Base-by-base conservation (phyloP, 2,329 filamentous ascomycete species). In the Claviceps pusilla region DNA sequence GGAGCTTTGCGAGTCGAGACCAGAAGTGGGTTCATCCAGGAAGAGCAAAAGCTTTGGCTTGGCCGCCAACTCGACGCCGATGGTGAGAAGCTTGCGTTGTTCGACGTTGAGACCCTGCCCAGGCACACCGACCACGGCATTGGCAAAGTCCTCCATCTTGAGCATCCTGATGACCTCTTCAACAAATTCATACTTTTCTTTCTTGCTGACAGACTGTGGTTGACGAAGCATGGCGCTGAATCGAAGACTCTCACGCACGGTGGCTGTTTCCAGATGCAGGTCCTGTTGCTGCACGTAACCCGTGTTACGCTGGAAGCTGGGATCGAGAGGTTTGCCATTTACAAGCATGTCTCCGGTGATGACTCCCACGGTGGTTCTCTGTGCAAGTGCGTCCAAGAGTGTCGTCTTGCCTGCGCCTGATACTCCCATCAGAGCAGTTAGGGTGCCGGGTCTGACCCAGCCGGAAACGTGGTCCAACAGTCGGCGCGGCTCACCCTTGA, bases 391-490 rank as follows among this genome's bases (percentile, higher is more conserved):
- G 53, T 73, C 71, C 1, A 73, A 61, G 6, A 73, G 65, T 0
- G 71, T 73, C 1, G 71, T 73, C 59, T 73, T 73, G 0, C 71
- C 71, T 0, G 71, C 71, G 31, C 71, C 71, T 28, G 63, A 80
- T 0, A 82, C 79, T 45, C 83, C 80, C 79, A 83, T 83, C 6
- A 94, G 73, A 1, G 88, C 89, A 3, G 89, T 95, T 39, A 94
- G 71, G 1, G 87, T 94, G 35, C 89, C 89, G 0, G 89, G 89
- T 66, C 90, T 90, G 55, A 95, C 87, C 86, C 87, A 95, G 6
- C 89, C 89, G 60, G 87, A 81, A 1, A 95, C 86, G 54, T 89
- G 73, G 59, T 95, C 83, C 52, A 95, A 69, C 57, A 95, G 65
- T 19, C 84, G 77, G n/a, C 87, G 79, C 1, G 75, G 70, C 58